A percentile compares a stretch with the other conserved stretches of the same genome.
These are phyloP conservation scores for Escovopsis sp. DNA, from an alignment of 2,329 filamentous ascomycete species.

Conservation along the genomic window DNA sequence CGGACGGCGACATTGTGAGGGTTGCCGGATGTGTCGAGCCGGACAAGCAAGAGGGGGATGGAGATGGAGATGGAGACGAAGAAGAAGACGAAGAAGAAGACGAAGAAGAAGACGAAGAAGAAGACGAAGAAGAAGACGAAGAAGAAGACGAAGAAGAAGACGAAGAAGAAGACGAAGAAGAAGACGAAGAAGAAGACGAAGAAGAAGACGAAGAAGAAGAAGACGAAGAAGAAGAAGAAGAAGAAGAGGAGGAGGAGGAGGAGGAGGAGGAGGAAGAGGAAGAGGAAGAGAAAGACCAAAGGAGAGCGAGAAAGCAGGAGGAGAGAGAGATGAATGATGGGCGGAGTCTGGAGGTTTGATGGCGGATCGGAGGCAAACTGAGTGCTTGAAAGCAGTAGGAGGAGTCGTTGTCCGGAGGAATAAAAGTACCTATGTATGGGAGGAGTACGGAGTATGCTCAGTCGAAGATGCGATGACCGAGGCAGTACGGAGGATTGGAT, in stretches of 20 bases:
- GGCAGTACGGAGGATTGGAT: no score
- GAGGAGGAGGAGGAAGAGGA: slow-evolving; percentile 6
- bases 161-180: slow-evolving; percentile 5
- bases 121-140: slow-evolving; percentile 1
- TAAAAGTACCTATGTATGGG: no score
- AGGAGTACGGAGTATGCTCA: background rate
- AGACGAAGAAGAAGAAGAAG: slow-evolving; percentile 5
- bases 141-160: slow-evolving; percentile 3
- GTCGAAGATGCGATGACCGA: no score
- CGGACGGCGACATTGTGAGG: slow-evolving; percentile 62
- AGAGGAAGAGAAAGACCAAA: slow-evolving; percentile 1
- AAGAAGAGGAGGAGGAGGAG: slow-evolving; percentile 1
- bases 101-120: slow-evolving; percentile 5
- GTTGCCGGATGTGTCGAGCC: background rate
- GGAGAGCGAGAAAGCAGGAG: slow-evolving; percentile 1
- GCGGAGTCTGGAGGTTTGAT: no score
- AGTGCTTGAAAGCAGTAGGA: slow-evolving; percentile 3
- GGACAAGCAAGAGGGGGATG: slow-evolving; percentile 3
- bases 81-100: slow-evolving; percentile 3
- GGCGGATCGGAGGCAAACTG: no score
- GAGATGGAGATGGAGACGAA: slow-evolving; percentile 1
- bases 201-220: slow-evolving; percentile 3
- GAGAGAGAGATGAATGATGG: slow-evolving; percentile 4
- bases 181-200: slow-evolving; percentile 1
- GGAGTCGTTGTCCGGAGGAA: no score